phyloP scores from a whole-genome alignment of 192 early-diverging fungal species.

The Coemansia sp. region DNA sequence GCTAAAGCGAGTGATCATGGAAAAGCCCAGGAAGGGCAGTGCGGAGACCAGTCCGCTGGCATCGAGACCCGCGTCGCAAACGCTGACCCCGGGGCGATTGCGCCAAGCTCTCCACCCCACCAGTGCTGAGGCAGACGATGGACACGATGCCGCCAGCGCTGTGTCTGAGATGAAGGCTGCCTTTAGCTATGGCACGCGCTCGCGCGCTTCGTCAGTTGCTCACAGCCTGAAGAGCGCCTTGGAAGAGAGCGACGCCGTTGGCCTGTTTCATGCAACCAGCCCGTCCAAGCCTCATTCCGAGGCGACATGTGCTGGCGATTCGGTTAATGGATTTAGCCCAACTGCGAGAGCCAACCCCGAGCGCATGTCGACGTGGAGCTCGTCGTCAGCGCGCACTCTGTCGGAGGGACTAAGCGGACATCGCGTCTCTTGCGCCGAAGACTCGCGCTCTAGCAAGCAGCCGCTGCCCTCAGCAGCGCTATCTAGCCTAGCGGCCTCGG shows the following conservation, averaged over 20 bases:
- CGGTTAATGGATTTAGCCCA: constrained; percentile 10
- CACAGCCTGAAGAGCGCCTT: constrained; percentile 28
- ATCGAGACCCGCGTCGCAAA: background rate
- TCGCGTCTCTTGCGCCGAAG: constrained; percentile 29
- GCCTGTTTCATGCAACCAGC: background rate
- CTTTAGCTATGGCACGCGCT: constrained; percentile 7
- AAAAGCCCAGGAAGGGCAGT: constrained; percentile 15
- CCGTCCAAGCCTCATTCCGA: background rate
- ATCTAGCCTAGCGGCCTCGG: constrained; percentile 30
- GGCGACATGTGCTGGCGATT: constrained; percentile 3
- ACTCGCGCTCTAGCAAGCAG: constrained; percentile 20
- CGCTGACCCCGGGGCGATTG: background rate
- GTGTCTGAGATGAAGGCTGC: constrained; percentile 1
- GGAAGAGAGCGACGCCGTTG: constrained; percentile 21
- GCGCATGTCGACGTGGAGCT: constrained; percentile 54
- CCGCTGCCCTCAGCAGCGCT: constrained; percentile 31
- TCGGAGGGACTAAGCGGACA: constrained; percentile 23
- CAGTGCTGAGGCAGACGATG: background rate
- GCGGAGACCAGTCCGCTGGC: background rate
- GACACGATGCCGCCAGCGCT: background rate
- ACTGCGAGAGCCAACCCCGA: constrained; percentile 28
- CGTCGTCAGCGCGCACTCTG: constrained; percentile 43
- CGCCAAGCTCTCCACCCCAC: background rate
- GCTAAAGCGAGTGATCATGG: constrained; percentile 37
- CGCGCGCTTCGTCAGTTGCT: constrained; percentile 32